phyloP scores from a whole-genome alignment of 2,329 filamentous ascomycete genomes.

The Cytospora piceicola region DNA sequence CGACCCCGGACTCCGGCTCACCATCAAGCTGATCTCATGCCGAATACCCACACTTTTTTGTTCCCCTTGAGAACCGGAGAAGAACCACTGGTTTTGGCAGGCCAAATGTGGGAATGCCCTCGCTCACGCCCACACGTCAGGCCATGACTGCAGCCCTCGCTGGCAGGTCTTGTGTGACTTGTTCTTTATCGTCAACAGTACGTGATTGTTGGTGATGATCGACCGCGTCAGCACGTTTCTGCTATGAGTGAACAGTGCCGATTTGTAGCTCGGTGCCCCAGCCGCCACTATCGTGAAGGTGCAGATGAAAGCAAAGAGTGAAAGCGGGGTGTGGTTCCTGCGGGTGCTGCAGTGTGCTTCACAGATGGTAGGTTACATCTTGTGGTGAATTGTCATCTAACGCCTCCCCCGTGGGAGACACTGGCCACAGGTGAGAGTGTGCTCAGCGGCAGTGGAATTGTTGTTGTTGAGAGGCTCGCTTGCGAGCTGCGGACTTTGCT shows the following conservation, averaged over 20 bases:
- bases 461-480: background rate
- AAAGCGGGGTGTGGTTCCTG: too few relatives aligned
- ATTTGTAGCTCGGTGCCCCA: too few relatives aligned
- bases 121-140: background rate
- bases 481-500: background rate
- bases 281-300: background rate
- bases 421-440: background rate
- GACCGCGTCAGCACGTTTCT: background rate
- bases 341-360: too few relatives aligned
- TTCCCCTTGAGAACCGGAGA: background rate
- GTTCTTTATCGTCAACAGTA: background rate
- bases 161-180: background rate
- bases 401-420: background rate
- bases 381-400: background rate
- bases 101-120: background rate
- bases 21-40: background rate
- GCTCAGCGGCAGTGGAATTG: too few relatives aligned
- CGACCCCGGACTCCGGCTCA: background rate
- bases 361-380: too few relatives aligned
- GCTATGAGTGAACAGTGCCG: too few relatives aligned
- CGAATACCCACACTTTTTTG: background rate
- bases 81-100: background rate
- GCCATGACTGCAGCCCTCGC: background rate
- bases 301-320: background rate
- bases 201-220: background rate